These are phyloP conservation scores for Colletotrichum noveboracense DNA, from an alignment of 2,329 filamentous ascomycete genomes.

Conservation along the genomic window DNA sequence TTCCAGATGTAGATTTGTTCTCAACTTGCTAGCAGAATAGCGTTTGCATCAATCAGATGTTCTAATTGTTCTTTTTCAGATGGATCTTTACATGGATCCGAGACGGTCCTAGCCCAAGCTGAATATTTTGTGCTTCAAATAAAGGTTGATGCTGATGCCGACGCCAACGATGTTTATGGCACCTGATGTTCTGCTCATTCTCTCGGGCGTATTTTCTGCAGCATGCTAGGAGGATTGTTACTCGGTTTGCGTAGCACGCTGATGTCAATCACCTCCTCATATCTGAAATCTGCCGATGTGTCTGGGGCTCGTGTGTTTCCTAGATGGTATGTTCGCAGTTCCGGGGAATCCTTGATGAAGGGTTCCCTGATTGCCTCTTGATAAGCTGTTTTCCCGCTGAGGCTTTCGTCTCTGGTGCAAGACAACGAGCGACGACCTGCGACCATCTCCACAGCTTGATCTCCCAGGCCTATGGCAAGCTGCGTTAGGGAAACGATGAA, in stretches of 20 bases:
- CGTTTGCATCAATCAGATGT: neutral
- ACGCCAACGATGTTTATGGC: neutral
- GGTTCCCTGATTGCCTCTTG: neutral
- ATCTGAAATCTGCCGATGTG: neutral
- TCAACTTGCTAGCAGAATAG: neutral
- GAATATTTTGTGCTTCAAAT: neutral
- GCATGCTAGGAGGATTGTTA: neutral
- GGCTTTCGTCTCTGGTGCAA: neutral
- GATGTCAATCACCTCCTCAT: neutral
- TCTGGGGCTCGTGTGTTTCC: neutral
- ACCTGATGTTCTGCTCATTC: neutral
- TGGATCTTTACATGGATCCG: neutral
- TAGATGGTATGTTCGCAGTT: neutral
- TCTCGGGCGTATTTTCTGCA: neutral
- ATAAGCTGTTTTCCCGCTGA: neutral
- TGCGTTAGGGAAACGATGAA: neutral
- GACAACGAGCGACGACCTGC: neutral
- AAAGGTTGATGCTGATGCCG: neutral
- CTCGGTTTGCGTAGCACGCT: neutral
- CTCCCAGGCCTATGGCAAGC: neutral
- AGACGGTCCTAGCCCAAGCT: neutral
- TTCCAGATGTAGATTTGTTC: neutral
- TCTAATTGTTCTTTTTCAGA: neutral
- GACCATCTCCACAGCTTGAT: neutral
- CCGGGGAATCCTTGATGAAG: neutral